Percentiles rank a stretch among this genome's conserved stretches.
Conservation (phyloP, 1,284 basidiomycete genomes). For the Cystobasidium sp. region DNA sequence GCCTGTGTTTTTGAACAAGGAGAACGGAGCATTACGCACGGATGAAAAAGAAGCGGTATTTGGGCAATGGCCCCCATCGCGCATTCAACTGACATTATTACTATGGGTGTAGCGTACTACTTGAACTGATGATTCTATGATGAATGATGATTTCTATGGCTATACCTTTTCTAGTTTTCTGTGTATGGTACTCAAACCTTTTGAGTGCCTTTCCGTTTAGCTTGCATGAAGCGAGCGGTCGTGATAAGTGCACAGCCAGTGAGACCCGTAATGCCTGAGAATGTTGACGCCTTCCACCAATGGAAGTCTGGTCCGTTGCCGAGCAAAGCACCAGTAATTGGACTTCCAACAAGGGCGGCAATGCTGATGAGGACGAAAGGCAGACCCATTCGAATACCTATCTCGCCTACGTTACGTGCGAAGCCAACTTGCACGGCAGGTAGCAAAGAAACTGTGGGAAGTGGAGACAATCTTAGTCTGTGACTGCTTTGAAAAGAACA, state of each 20-base stretch:
- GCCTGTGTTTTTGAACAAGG: too few relatives aligned
- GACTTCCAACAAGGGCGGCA: slow-evolving; percentile 31
- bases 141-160: too few relatives aligned
- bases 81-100: too few relatives aligned
- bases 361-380: slow-evolving; percentile 20
- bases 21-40: too few relatives aligned
- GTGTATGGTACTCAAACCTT: slow-evolving; percentile 8
- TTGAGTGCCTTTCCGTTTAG: slow-evolving; percentile 31
- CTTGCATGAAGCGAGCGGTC: slow-evolving; percentile 19
- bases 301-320: slow-evolving; percentile 41
- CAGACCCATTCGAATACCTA: slow-evolving; percentile 33
- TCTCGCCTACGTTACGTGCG: slow-evolving; percentile 34
- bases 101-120: too few relatives aligned
- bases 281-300: slow-evolving; percentile 42
- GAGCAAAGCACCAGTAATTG: slow-evolving; percentile 37
- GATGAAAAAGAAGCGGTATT: too few relatives aligned
- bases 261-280: slow-evolving; percentile 20
- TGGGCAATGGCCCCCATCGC: too few relatives aligned
- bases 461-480: background rate
- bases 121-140: too few relatives aligned
- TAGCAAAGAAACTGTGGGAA: slow-evolving; percentile 17
- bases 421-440: slow-evolving; percentile 35
- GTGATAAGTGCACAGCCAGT: slow-evolving; percentile 9
- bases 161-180: too few relatives aligned
- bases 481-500: background rate